Base-by-base conservation (phyloP, 371 early-diverging fungal genomes). In the Funneliformis caledonium region DNA sequence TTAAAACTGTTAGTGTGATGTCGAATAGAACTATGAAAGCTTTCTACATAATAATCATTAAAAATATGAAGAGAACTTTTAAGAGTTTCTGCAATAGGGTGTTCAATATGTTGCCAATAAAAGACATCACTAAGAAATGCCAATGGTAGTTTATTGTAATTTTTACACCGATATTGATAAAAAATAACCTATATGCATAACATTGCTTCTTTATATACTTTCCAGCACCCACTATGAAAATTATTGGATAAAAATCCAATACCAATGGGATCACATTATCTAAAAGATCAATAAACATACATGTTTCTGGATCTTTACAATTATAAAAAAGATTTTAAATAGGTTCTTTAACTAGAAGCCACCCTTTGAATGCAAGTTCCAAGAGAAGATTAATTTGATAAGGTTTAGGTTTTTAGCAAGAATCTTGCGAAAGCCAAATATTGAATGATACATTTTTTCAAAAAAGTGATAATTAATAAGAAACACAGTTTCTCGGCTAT, bases 221-320 rank as follows among this genome's bases (percentile, higher is more conserved):
- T 6, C 76, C 47, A 76, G 33, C 61, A 26, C 62, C 76, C 64
- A 64, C 43, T 61, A 12, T 26, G 0, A 26, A 26, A 26, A 26
- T 26, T 26, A 26, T 26, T 26, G 26, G 26, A 26, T n/a, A 76
- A 76, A 76, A 33, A 76, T 76, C 1, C n/a, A n/a, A 76, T 5
- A 64, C 76, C 12, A 60, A 47, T 11, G 12, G 60, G 22, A 76
- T 45, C 9, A 76, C 9, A 22, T 76, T 76, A 47, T 76, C 62
- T 45, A 76, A 76, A 4, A 76, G 22, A 62, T 76, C 43, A 22
- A 76, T 60, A 43, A 76, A 22, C 33, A 61, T 61, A 61, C 64
- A 16, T 4, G 45, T 62, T 61, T 76, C 76, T 19, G 76, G 16
- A 42, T 61, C 76, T 76, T 76, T 76, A 76, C 62, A 19, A 76